These are phyloP conservation scores for Pseudocercospora eumusae DNA, from an alignment of 2,329 filamentous ascomycete genomes.

Conservation along the genomic window DNA sequence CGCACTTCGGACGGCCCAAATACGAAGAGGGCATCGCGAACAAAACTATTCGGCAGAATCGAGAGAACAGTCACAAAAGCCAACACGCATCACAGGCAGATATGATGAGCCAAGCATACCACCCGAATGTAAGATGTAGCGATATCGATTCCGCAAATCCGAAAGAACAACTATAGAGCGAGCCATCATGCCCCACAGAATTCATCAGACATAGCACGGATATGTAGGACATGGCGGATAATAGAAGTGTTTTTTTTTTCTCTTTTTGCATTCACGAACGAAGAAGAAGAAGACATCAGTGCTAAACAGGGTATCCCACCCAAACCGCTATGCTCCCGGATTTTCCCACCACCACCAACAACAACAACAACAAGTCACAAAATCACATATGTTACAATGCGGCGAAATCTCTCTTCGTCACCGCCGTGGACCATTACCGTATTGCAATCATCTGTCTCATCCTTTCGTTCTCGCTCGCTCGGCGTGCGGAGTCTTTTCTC, in stretches of 20 bases:
- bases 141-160: neutral
- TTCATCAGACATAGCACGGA: too few species aligned
- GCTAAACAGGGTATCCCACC: slow-evolving; percentile 6
- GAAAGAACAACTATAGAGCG: too few species aligned
- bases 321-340: slow-evolving; percentile 6
- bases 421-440: neutral
- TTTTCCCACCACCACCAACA: neutral
- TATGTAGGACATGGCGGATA: too few species aligned
- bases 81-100: neutral
- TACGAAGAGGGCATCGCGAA: neutral
- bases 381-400: slow-evolving; percentile 2
- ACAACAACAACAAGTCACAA: neutral
- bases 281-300: neutral
- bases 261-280: neutral
- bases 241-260: too few species aligned
- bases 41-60: neutral
- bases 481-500: neutral
- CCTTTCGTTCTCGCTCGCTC: neutral
- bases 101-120: too few species aligned
- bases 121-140: too few species aligned
- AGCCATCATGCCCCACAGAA: too few species aligned
- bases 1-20: neutral
- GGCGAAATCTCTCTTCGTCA: neutral
- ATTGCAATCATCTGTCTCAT: neutral
- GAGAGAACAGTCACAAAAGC: neutral